Evolutionary conservation across 306 rosid genomes (phyloP), one percentile per base, ranked within the genome.

Genomic region (Aeschynomene evenia): DNA sequence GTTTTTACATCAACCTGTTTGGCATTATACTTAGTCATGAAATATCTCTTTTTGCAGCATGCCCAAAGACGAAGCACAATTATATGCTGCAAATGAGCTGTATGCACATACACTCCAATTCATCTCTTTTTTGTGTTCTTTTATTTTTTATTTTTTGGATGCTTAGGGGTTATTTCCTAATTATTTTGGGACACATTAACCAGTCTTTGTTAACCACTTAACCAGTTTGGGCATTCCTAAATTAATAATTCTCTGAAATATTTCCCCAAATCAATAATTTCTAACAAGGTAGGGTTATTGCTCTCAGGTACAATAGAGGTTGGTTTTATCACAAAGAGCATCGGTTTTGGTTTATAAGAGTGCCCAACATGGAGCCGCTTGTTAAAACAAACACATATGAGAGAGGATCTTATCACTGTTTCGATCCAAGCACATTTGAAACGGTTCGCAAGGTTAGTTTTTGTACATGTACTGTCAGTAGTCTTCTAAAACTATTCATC

Each of bases 11-110:
- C 14, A 12, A 40, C 29, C 13, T 14, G 68, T 46, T 42, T 34
- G 11, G 3, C 46, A 40, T 51, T 39, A 9, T 78, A 48, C 56
- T 46, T 29, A 56, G 52, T 49, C 45, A 9, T 22, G 16, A 58
- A 12, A 26, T 14, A 6, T 52, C 8, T 40, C 29, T 65, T 69
- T 74, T 51, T 84, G 80, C 89, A 95, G 99, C 75, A 89, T 95
- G 96, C 99, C 99, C 23, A 91, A 86, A 75, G 99, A 95, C 51
- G 97, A 89, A 80, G 96, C 95, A n/a, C 99, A 95, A 73, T 42
- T 89, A 75, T 85, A 80, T 70, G 97, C 97, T 20, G 87, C 96
- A 22, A 79, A 85, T 73, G 99, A 95, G 76, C 96, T 91, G 99
- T 95, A 95, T 52, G 98, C 66, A 50, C 59, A 29, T 69, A 21